Evolutionary conservation across 108 stramenopile genomes (phyloP), one percentile per base, ranked within the genome.

Genomic region (Schizochytrium sp.): DNA sequence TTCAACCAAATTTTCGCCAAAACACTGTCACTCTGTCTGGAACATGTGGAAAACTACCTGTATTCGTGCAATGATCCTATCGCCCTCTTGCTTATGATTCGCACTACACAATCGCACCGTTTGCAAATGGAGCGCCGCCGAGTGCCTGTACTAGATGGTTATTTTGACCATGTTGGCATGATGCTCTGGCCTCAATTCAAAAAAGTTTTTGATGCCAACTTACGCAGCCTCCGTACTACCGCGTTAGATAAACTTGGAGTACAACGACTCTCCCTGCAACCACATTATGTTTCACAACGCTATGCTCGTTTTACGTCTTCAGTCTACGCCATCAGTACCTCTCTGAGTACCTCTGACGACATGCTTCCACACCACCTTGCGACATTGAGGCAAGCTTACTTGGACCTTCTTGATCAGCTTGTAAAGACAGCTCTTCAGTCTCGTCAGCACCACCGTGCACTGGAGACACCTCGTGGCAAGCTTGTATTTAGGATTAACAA

Each of bases 401-500:
- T 64, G 0, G 19, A 53, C 72, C 59, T 72, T 5, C 57, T 46
- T 8, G 28, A 72, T n/a, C 64, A 89, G 72, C 60, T 64, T 10
- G 44, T 60, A 15, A 58, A 2, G 28, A 50, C 57, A 42, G 88
- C 57, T 38, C 5, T 4, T 8, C 56, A 72, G 96, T 56, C 89
- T 97, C 61, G 96, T 95, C 89, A 96, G 97, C 17, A 91, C 97
- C 46, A 93, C 96, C 3, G 96, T 96, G 46, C 94, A 94, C 61
- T 97, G 96, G 72, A 90, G 93, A 3, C 90, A 93, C 38, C 95
- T 96, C 88, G 97, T 96, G 72, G 97, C 96, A 88, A 94, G 92
- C 58, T 95, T 64, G 96, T 98, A 12, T 99, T 99, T 91, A 92
- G 97, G 90, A 97, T 99, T 89, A 99, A 99, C 91, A 99, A 99